Base-by-base conservation (phyloP, 2,329 filamentous ascomycete species). In the Arachnomyces sp. region DNA sequence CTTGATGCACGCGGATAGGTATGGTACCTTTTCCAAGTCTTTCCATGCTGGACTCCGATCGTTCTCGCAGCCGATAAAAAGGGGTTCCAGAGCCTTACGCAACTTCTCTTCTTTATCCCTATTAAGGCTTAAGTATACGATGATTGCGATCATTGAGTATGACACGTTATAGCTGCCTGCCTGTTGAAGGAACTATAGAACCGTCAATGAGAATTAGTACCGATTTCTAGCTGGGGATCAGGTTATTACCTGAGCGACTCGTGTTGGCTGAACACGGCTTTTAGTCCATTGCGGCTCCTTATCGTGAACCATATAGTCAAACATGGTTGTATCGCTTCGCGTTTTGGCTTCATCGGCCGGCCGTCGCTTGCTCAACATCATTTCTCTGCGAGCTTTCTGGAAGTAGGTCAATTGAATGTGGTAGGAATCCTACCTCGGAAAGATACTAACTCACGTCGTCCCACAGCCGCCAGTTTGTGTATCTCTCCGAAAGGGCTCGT, bases 211-310 rank as follows among this genome's bases (percentile, higher is more conserved):
- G n/a, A 31, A 25, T 3, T 16, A 29, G 6, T 11, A 9, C 9
- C 16, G 8, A 34, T 14, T 34, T 7, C 11, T 16, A 31, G 25
- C 13, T 33, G n/a, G n/a, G n/a, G n/a, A n/a, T n/a, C n/a, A n/a
- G n/a, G n/a, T n/a, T n/a, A n/a, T n/a, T 32, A 39, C 36, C 25
- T 39, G 36, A 14, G 36, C 36, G 15, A 39, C 13, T 17, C 36
- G 21, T 8, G 36, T 14, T n/a, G n/a, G n/a, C n/a, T n/a, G n/a
- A n/a, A n/a, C n/a, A n/a, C n/a, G n/a, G n/a, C n/a, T n/a, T n/a
- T n/a, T n/a, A n/a, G n/a, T n/a, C n/a, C n/a, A n/a, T n/a, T n/a
- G n/a, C n/a, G n/a, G n/a, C n/a, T n/a, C 16, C 4, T 39, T 30
- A 29, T 28, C 33, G 28, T 39, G 36, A n/a, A 39, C 36, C 15